Evolutionary conservation across 257 asterid species (phyloP).

Genomic region (Asclepias syriaca): DNA sequence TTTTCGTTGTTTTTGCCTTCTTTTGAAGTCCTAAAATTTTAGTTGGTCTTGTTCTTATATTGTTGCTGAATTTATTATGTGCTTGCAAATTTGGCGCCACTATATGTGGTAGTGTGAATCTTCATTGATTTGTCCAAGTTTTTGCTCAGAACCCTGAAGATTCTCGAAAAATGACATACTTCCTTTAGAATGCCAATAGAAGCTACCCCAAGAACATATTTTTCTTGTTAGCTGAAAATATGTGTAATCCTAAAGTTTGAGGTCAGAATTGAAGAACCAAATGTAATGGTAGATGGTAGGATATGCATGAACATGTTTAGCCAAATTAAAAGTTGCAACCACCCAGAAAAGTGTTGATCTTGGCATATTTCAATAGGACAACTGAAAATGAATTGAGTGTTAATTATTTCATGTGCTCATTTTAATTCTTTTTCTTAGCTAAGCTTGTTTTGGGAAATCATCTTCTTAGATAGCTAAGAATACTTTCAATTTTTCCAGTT

Average conservation of each 20-base stretch:
- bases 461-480: not conserved
- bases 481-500: not conserved
- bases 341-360: not conserved
- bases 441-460: no score
- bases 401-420: not conserved
- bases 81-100: not conserved
- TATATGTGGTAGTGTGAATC: not conserved
- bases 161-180: not conserved
- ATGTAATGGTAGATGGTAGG: not conserved
- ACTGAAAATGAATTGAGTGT: not conserved
- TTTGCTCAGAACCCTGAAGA: not conserved
- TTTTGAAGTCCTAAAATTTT: not conserved
- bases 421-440: not conserved
- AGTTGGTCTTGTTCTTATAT: not conserved
- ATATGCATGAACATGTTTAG: not conserved
- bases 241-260: not conserved
- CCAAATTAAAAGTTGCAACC: not conserved
- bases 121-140: not conserved
- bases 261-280: not conserved
- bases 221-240: not conserved
- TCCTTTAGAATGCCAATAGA: not conserved
- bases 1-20: constrained; percentile 1
- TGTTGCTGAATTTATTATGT: not conserved
- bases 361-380: not conserved
- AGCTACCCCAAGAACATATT: not conserved